Conservation (phyloP, 495 filamentous ascomycete genomes). For the Rusavskia elegans region DNA sequence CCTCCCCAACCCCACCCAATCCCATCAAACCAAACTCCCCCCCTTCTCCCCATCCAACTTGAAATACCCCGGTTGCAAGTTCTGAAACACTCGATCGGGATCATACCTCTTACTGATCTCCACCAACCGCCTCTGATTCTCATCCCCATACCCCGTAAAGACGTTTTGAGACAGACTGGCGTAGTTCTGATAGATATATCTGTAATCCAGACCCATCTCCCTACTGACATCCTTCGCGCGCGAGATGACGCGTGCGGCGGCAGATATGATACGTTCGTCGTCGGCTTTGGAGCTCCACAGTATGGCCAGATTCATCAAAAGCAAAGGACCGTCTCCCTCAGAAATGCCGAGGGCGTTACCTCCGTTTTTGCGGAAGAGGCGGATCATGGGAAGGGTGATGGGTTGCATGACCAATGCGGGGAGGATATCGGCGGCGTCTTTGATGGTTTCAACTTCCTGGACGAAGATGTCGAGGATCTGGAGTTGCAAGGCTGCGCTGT, state of each 20-base stretch:
- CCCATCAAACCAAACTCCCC: too few species aligned
- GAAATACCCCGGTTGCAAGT: slow-evolving; percentile 26
- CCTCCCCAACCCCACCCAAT: too few species aligned
- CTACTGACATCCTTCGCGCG: slow-evolving; percentile 23
- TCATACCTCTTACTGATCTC: slow-evolving; percentile 23
- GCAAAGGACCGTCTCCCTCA: slow-evolving; percentile 21
- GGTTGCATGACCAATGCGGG: slow-evolving; percentile 34
- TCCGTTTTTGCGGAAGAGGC: slow-evolving; percentile 25
- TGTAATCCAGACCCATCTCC: slow-evolving; percentile 23
- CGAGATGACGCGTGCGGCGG: slow-evolving; percentile 16
- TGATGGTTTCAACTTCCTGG: slow-evolving; percentile 19
- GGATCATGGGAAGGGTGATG: slow-evolving; percentile 22
- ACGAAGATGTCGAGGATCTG: slow-evolving; percentile 24
- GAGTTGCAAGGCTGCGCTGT: slow-evolving; percentile 19
- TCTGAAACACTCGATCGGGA: slow-evolving; percentile 22
- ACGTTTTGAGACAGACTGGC: slow-evolving; percentile 24
- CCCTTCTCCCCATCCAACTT: slow-evolving; percentile 13
- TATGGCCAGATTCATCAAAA: slow-evolving; percentile 20
- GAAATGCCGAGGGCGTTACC: slow-evolving; percentile 39
- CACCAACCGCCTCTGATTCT: slow-evolving; percentile 19
- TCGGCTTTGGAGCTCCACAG: slow-evolving; percentile 19
- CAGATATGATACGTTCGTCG: slow-evolving; percentile 18
- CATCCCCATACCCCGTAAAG: slow-evolving; percentile 22
- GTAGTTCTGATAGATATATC: slow-evolving; percentile 45
- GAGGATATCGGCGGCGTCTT: slow-evolving; percentile 20